Percentiles rank a stretch among this genome's conserved stretches.
Evolutionary conservation across 1,139 yeast genomes (phyloP).

Genomic region (Entelexis sorbosivorans): DNA sequence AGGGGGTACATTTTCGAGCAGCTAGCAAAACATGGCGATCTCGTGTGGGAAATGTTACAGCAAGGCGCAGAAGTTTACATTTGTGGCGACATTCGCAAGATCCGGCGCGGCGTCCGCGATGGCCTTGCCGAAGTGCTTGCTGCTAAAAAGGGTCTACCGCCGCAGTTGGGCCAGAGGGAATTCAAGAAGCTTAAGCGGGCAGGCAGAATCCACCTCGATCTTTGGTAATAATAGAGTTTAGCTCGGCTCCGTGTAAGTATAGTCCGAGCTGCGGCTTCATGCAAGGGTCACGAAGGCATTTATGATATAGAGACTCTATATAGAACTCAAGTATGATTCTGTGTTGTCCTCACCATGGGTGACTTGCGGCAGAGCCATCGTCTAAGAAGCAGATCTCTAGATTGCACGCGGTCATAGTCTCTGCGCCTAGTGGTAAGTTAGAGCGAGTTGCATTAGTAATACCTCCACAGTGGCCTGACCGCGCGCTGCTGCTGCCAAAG

Average conservation of each 20-base stretch:
- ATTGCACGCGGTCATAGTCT: no score
- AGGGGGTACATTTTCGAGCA: constrained; percentile 15
- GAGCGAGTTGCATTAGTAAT: neutral
- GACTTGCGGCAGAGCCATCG: no score
- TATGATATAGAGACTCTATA: no score
- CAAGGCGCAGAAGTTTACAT: constrained; percentile 19
- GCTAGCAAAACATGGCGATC: constrained; percentile 8
- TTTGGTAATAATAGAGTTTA: constrained; percentile 17
- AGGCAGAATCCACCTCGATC: constrained; percentile 16
- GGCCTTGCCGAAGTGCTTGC: constrained; percentile 16
- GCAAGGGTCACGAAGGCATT: no score
- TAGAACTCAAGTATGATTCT: no score
- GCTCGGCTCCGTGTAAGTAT: neutral
- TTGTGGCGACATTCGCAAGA: constrained; percentile 22
- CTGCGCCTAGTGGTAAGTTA: no score
- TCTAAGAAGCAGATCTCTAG: no score
- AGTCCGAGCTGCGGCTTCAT: no score
- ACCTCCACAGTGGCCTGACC: constrained; percentile 1
- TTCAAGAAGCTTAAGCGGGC: constrained; percentile 16
- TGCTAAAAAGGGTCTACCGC: constrained; percentile 4
- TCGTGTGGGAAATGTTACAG: constrained; percentile 14
- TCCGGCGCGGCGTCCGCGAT: constrained; percentile 16
- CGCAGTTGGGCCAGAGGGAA: constrained; percentile 11
- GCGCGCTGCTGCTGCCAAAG: neutral
- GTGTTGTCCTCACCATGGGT: no score